Conservation (phyloP, 352 stramenopile species). For the Globisporangium takayamanum region DNA sequence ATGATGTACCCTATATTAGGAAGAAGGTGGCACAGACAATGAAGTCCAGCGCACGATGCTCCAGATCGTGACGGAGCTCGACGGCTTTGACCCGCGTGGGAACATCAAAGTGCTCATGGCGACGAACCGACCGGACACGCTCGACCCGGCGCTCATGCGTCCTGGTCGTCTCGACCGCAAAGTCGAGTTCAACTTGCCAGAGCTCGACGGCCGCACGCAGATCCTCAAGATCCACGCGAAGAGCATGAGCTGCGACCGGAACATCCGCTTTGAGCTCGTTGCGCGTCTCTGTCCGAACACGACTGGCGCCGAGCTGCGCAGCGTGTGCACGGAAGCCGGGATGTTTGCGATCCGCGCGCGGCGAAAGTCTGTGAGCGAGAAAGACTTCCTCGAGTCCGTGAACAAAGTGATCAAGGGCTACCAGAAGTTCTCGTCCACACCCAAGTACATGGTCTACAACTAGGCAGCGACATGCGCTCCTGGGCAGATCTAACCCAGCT, state of each 20-base stretch:
- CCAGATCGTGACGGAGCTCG: constrained; percentile 98
- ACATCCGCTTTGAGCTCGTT: constrained; percentile 99
- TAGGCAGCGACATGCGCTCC: constrained; percentile 29
- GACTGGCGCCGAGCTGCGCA: constrained; percentile 97
- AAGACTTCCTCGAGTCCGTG: constrained; percentile 99
- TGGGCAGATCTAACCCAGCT: background rate
- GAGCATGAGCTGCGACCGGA: constrained; percentile 98
- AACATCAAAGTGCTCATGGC: constrained; percentile 99
- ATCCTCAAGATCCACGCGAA: constrained; percentile 99
- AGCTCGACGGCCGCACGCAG: constrained; percentile 97
- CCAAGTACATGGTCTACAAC: constrained; percentile 99
- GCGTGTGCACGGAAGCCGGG: constrained; percentile 98
- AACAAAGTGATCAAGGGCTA: constrained; percentile 99
- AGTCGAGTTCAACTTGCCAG: constrained; percentile 98
- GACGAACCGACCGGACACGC: constrained; percentile 96
- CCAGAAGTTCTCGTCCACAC: constrained; percentile 99
- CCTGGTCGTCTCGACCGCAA: constrained; percentile 98
- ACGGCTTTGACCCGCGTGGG: constrained; percentile 97
- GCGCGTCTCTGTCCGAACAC: constrained; percentile 97
- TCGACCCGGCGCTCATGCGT: constrained; percentile 95
- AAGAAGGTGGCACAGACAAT: constrained; percentile 96
- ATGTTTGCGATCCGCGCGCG: constrained; percentile 98
- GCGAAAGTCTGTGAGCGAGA: constrained; percentile 98
- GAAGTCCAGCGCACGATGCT: constrained; percentile 99
- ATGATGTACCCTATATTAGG: constrained; percentile 14